Base-by-base conservation (phyloP, 768 basidiomycete species). In the Macrolepiota fuliginosa region DNA sequence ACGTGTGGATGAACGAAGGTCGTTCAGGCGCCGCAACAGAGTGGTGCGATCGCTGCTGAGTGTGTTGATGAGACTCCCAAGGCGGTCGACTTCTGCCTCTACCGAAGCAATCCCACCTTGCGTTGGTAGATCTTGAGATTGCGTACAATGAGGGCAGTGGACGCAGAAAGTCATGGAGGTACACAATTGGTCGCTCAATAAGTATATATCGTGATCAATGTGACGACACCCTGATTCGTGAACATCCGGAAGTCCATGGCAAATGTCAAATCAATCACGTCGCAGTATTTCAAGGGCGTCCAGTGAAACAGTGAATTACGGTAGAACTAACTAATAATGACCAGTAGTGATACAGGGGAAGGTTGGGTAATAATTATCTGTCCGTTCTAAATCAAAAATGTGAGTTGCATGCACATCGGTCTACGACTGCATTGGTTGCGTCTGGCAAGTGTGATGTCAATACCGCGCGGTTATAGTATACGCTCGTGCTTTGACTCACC, bases 401-500 rank as follows among this genome's bases (percentile, higher is more conserved):
- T 19, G 12, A 15, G 24, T 12, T 24, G 12, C 25, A 12, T 42
- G 47, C 9, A 12, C 13, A n/a, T 13, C 40, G 32, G 19, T 50
- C 49, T 51, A 51, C 32, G 37, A 27, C 24, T 39, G 35, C 47
- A 51, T 51, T 29, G 49, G 37, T 29, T 40, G 46, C 7, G 45
- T 15, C 60, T 55, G 36, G 13, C 17, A 1, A 47, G 7, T 5
- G 29, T 17, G 17, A 11, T 37, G 37, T 54, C 22, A 55, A 25
- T 13, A 61, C 42, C 29, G 7, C 19, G 25, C 6, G 11, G 17
- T 35, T 24, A 37, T 51, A 15, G 4, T 11, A 39, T n/a, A 27
- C n/a, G 15, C 9, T 10, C 5, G 22, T 13, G 5, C n/a, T 4
- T n/a, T 4, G 15, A 37, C 60, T 11, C n/a, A 61, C 72, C 70